Base-by-base conservation (phyloP, 352 stramenopile genomes). In the Phytopythium helicoides region DNA sequence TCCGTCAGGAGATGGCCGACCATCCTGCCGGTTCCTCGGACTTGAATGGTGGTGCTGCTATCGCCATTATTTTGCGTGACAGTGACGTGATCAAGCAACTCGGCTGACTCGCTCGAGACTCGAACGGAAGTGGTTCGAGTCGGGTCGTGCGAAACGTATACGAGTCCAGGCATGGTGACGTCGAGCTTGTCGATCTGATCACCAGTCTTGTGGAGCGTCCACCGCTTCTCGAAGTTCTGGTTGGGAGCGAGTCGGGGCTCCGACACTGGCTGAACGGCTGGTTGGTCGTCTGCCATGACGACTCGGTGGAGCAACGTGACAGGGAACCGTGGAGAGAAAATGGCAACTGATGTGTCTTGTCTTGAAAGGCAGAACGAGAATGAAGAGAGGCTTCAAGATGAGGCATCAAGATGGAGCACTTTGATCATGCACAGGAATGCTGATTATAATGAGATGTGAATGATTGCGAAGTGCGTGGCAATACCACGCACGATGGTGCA, bases 61-160 rank as follows among this genome's bases (percentile, higher is more conserved):
- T 18, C 25, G 22, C 11, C 7, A 1, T n/a, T n/a, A n/a, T n/a
- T n/a, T n/a, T n/a, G n/a, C n/a, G 41, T 14, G 22, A 48, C 23
- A 6, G 33, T 25, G 2, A 48, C 41, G 25, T 21, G 41, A 22
- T 35, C 41, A 6, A 48, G 22, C 22, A 48, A 36, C 23, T 35
- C 15, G 41, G n/a, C 15, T 23, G 41, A 48, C 22, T 48, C 41
- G 14, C 41, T 16, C 21, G 41, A 48, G 22, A 48, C 12, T 22
- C 41, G 41, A 3, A 48, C 41, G 10, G 41, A 48, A 7, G 14
- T 48, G 1, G 41, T 22, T 23, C 18, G 18, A 11, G 41, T 18
- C 41, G 41, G 22, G 41, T 48, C 41, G 41, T 48, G 23, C 23
- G 41, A 48, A 16, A 48, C 25, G 41, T 48, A 48, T 6, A 48